These are phyloP conservation scores for Capsicum baccatum DNA, from an alignment of 257 asterid genomes.

Conservation along the genomic window DNA sequence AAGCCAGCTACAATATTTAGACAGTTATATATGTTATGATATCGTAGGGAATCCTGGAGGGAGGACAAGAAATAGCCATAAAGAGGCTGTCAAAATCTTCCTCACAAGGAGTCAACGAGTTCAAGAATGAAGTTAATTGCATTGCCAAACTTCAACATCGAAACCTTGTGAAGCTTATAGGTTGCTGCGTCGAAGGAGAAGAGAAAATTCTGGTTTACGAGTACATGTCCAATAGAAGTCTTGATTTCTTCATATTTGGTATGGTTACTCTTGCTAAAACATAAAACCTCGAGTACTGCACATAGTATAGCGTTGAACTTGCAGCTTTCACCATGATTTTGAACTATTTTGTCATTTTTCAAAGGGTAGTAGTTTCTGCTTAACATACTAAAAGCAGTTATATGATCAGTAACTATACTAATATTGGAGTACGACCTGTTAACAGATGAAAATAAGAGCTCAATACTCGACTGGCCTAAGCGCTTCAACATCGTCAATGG, in stretches of 20 bases:
- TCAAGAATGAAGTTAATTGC: constrained; percentile 43
- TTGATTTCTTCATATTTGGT: constrained; percentile 47
- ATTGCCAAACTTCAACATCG: constrained; percentile 23
- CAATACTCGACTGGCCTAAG: not conserved
- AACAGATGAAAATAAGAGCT: constrained; percentile 14
- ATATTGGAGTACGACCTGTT: not conserved
- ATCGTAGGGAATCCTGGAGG: constrained; percentile 37
- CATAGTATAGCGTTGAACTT: not conserved
- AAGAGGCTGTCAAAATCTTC: constrained; percentile 48
- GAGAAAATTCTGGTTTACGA: constrained; percentile 9
- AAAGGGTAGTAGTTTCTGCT: not conserved
- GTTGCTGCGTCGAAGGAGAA: constrained; percentile 43
- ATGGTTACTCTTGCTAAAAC: not conserved
- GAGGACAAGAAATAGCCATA: constrained; percentile 41
- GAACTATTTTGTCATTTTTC: not conserved
- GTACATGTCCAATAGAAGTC: constrained; percentile 31
- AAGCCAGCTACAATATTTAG: not conserved
- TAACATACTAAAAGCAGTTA: not conserved
- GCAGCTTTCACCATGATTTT: not conserved
- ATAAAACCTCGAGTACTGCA: not conserved
- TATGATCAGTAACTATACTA: not conserved
- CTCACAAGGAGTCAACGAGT: constrained; percentile 43
- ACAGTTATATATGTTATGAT: not conserved
- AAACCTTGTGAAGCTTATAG: constrained; percentile 42
- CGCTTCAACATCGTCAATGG: constrained; percentile 17